Percentiles rank a stretch among this genome's conserved stretches.
These are phyloP conservation scores for Ophiostoma himal-ulmi DNA, from an alignment of 2,329 filamentous ascomycete species.

Conservation along the genomic window DNA sequence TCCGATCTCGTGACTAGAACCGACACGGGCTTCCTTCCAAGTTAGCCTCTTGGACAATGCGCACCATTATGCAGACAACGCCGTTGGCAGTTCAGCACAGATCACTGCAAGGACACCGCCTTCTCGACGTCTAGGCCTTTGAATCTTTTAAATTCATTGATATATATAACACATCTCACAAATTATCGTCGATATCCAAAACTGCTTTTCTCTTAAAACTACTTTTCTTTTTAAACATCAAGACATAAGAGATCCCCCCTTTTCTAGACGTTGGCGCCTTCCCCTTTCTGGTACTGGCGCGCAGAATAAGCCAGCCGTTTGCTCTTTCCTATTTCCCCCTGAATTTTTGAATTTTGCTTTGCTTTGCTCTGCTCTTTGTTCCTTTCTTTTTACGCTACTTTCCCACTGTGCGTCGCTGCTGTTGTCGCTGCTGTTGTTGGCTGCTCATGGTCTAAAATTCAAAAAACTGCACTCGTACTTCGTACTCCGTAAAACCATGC, in stretches of 20 bases:
- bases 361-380: conserved; percentile 9
- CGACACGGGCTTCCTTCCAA: not conserved
- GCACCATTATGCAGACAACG: not conserved
- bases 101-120: not conserved
- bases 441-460: not conserved
- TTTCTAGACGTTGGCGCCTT: conserved; percentile 23
- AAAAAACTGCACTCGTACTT: not conserved
- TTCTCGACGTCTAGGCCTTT: not conserved
- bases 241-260: conserved; percentile 17
- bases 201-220: not conserved
- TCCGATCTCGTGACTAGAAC: not conserved
- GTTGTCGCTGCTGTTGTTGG: not conserved
- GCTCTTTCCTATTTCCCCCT: conserved; percentile 21
- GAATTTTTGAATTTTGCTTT: conserved; percentile 21
- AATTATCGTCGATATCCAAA: not conserved
- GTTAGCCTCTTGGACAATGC: not conserved
- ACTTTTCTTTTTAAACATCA: not conserved
- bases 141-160: not conserved
- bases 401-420: not conserved
- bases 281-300: conserved; percentile 24
- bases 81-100: not conserved
- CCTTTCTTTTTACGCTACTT: conserved; percentile 2
- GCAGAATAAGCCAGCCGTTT: conserved; percentile 20
- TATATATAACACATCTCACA: not conserved
- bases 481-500: not conserved